Evolutionary conservation across 1,139 yeast species (phyloP).

Genomic region (Groenewaldozyma auringiensis): DNA sequence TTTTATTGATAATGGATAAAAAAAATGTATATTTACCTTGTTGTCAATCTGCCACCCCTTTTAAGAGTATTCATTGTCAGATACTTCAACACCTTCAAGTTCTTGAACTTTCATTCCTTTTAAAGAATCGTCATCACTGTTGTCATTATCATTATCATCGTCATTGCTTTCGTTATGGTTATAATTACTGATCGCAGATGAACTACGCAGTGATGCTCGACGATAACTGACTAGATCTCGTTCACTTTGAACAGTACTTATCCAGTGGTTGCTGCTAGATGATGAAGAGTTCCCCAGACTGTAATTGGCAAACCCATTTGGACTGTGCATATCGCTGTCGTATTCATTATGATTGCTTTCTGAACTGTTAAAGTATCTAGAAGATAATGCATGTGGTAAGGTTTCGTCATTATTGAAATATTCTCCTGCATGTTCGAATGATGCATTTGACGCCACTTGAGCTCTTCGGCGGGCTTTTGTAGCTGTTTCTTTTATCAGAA

Average conservation of each 20-base stretch:
- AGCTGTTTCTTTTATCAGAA: slow-evolving; percentile 22
- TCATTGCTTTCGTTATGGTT: no score
- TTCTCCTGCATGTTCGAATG: slow-evolving; percentile 5
- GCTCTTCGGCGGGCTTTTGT: slow-evolving; percentile 8
- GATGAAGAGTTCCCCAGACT: background rate
- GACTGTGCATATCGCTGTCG: background rate
- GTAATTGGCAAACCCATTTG: background rate
- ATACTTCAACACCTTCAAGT: slow-evolving; percentile 6
- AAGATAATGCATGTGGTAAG: no score
- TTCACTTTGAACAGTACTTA: slow-evolving; percentile 1
- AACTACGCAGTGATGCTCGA: background rate
- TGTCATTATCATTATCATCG: background rate
- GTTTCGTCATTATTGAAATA: no score
- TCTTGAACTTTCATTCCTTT: slow-evolving; percentile 8
- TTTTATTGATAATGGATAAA: no score
- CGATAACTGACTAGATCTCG: background rate
- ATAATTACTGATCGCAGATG: background rate
- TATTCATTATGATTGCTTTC: no score
- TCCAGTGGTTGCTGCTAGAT: background rate
- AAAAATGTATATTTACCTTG: background rate
- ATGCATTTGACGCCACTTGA: slow-evolving; percentile 3
- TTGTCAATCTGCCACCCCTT: background rate
- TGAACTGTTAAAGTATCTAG: background rate
- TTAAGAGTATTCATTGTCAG: background rate
- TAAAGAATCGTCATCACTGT: slow-evolving; percentile 3